Evolutionary conservation across 2,329 filamentous ascomycete species (phyloP).

Genomic region (Septoria petroselini): DNA sequence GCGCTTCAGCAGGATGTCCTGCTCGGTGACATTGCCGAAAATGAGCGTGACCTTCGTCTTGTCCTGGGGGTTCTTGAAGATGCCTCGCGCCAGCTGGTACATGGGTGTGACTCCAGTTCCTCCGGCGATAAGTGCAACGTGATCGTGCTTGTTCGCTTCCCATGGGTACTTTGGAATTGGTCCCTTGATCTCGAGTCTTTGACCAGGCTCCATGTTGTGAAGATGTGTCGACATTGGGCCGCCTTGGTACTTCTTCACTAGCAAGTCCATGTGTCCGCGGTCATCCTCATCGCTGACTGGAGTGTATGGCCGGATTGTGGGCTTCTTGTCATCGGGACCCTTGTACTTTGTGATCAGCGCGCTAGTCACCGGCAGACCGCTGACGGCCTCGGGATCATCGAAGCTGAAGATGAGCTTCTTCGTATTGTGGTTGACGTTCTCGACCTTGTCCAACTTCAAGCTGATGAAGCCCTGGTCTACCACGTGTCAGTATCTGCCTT

Average conservation of each 20-base stretch:
- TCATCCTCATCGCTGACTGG: conserved; percentile 82
- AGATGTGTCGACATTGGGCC: conserved; percentile 91
- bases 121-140: conserved; percentile 84
- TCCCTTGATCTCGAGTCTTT: conserved; percentile 87
- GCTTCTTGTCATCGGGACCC: conserved; percentile 76
- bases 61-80: conserved; percentile 94
- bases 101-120: conserved; percentile 97
- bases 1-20: conserved; percentile 86
- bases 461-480: conserved; percentile 79
- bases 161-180: conserved; percentile 92
- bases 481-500: background rate
- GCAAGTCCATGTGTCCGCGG: conserved; percentile 77
- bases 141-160: conserved; percentile 85
- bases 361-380: conserved; percentile 76
- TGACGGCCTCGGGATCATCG: conserved; percentile 77
- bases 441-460: conserved; percentile 73
- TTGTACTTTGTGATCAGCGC: conserved; percentile 91
- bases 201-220: conserved; percentile 75
- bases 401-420: conserved; percentile 89
- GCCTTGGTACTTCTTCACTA: conserved; percentile 87
- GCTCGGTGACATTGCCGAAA: conserved; percentile 83
- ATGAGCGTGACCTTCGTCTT: conserved; percentile 97
- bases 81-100: conserved; percentile 87
- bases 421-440: conserved; percentile 87
- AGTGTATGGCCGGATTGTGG: conserved; percentile 87